Base-by-base conservation (phyloP, 108 stramenopile species). In the Skeletonema costatum region DNA sequence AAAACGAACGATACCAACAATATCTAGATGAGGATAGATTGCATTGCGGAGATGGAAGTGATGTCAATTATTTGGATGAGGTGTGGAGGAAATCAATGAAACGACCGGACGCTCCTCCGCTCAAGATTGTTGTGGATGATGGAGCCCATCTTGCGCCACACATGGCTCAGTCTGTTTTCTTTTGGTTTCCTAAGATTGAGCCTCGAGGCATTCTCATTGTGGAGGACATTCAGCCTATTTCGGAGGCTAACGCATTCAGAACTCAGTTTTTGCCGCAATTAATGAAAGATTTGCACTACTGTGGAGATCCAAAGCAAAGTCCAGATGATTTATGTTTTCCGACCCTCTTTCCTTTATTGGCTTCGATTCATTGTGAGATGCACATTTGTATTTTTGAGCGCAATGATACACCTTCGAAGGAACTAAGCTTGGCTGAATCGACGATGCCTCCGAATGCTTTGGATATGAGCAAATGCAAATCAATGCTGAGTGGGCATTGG, bases 351-450 rank as follows among this genome's bases (percentile, higher is more conserved):
- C 85, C 87, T 3, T 60, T 84, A 5, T 59, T 89, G 4, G 53
- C 75, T 21, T 75, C 82, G 12, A 69, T 89, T 31, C 87, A 87
- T 73, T 89, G 89, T 60, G 87, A 89, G 69, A 85, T 89, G 86
- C 88, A 88, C 59, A 86, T 88, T 74, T 88, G 88, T 38, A 72
- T 88, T 2, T 86, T 88, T 65, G 83, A 85, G 53, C 76, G 88
- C 11, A 88, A 88, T 60, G 73, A 86, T 17, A 25, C 77, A 38
- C 81, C 86, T 25, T 60, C 81, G 5, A 74, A 25, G 6, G 73
- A 83, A 51, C 72, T 53, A 5, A 68, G 66, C 30, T 50, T 65
- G 44, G 82, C 70, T 41, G 78, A 83, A 21, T 68, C 82, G 12
- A 73, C 9, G 17, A 8, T 74, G 17, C 85, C 87, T 2, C 12